Base-by-base conservation (phyloP, 2,329 filamentous ascomycete species). In the Thelonectria blattea region DNA sequence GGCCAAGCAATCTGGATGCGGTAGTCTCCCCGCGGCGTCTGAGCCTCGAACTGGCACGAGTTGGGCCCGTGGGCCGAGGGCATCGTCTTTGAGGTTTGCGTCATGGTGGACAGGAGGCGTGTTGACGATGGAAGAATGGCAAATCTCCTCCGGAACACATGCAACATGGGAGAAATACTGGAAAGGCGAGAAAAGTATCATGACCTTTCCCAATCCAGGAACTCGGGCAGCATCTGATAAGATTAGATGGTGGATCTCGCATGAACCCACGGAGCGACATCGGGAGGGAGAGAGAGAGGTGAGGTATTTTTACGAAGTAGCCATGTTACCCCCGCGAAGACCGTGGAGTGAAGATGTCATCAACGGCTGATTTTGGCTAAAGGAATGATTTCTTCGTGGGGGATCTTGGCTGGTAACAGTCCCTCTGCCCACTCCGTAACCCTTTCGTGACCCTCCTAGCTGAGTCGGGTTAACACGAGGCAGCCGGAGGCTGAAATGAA, bases 1-100 rank as follows among this genome's bases (percentile, higher is more conserved):
- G 71, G 73, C 68, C 68, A 74, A 1, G 70, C 66, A 3, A 73
- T 61, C 39, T 74, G 72, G 1, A 74, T 52, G 9, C 71, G 17
- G 30, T 74, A 75, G 15, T 72, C 70, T 12, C 72, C 72, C 43
- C 72, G 66, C 24, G 59, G 61, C 0, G 72, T 68, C 46, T 67
- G 58, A 7, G 67, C 65, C 27, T 61, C 60, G 58, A 66, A 73
- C 45, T 73, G 70, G 11, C 65, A 65, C 0, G 72, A 70, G 37
- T 73, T 73, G 3, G 68, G 72, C 14, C 70, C 58, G 37, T 66
- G 64, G 3, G 66, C 70, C 18, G 52, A 56, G 14, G 65, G 63
- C 30, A 66, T 58, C 2, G 61, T 56, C 20, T 56, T 15, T 1
- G 60, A 45, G 43, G 63, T 50, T 10, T 61, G 54, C 10, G 58